These are phyloP conservation scores for Coemansia aciculifera DNA, from an alignment of 192 early-diverging fungal species.

Conservation along the genomic window DNA sequence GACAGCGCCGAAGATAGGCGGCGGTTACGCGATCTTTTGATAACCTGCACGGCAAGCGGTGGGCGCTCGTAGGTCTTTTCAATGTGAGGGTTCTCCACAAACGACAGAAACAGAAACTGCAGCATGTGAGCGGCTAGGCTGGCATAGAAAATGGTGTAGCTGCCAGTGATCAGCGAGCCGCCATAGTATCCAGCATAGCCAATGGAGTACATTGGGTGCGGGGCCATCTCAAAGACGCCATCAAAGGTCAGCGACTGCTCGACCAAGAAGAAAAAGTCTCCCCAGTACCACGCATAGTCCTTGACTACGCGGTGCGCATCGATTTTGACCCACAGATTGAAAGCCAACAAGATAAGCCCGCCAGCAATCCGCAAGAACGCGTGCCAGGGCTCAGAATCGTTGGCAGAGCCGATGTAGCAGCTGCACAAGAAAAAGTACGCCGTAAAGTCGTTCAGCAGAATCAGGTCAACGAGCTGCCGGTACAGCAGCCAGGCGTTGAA, in stretches of 20 bases:
- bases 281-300: slow-evolving; percentile 99
- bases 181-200: slow-evolving; percentile 98
- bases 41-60: slow-evolving; percentile 52
- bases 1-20: slow-evolving; percentile 28
- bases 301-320: slow-evolving; percentile 95
- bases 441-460: slow-evolving; percentile 91
- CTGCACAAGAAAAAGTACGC: slow-evolving; percentile 85
- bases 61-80: slow-evolving; percentile 65
- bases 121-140: slow-evolving; percentile 83
- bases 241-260: slow-evolving; percentile 89
- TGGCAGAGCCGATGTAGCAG: slow-evolving; percentile 70
- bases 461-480: slow-evolving; percentile 88
- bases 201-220: slow-evolving; percentile 99
- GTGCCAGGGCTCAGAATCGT: slow-evolving; percentile 58
- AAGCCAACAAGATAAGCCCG: slow-evolving; percentile 76
- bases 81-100: slow-evolving; percentile 91
- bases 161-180: slow-evolving; percentile 85
- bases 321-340: slow-evolving; percentile 95
- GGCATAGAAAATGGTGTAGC: slow-evolving; percentile 88
- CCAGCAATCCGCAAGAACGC: slow-evolving; percentile 75
- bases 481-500: slow-evolving; percentile 97
- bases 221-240: slow-evolving; percentile 94
- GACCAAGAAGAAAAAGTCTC: slow-evolving; percentile 96
- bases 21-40: slow-evolving; percentile 41
- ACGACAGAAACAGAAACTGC: slow-evolving; percentile 86